phyloP scores from a whole-genome alignment of 1,284 basidiomycete species.

The Rhodotorula glutinis region DNA sequence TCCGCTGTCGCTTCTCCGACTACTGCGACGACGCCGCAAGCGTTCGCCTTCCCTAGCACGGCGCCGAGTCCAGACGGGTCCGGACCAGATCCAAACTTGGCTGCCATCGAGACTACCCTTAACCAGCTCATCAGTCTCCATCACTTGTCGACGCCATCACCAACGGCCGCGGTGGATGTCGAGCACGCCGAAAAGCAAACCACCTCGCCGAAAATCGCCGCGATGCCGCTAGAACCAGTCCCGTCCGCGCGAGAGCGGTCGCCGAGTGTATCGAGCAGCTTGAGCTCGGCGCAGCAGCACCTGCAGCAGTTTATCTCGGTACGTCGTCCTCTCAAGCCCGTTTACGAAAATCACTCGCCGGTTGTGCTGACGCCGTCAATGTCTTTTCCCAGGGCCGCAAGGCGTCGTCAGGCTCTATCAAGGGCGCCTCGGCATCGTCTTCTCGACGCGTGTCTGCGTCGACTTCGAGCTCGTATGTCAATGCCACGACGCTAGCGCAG shows the following conservation, averaged over 20 bases:
- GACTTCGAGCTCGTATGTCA: conserved; percentile 28
- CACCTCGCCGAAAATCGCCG: background rate
- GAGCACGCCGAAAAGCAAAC: background rate
- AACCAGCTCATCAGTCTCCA: conserved; percentile 42
- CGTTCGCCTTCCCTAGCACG: conserved; percentile 13
- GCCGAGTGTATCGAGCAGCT: background rate
- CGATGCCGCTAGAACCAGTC: background rate
- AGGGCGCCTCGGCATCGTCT: conserved; percentile 4
- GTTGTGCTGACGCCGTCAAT: no score
- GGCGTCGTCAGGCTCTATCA: background rate
- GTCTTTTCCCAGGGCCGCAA: conserved; percentile 25
- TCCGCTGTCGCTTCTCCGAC: conserved; percentile 1
- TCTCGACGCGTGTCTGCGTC: conserved; percentile 8
- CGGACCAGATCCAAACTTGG: conserved; percentile 31
- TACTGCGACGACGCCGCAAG: conserved; percentile 3
- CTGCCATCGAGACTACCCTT: conserved; percentile 39
- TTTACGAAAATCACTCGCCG: no score
- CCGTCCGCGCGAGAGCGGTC: background rate
- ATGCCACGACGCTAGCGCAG: conserved; percentile 32
- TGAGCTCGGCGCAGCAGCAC: conserved; percentile 21
- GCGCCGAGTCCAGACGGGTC: background rate
- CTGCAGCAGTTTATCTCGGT: conserved; percentile 30
- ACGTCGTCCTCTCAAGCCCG: background rate
- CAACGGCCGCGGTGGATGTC: background rate
- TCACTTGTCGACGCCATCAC: conserved; percentile 6